phyloP scores from a whole-genome alignment of 1,139 yeast genomes.

The Magnusiomyces magnusii region DNA sequence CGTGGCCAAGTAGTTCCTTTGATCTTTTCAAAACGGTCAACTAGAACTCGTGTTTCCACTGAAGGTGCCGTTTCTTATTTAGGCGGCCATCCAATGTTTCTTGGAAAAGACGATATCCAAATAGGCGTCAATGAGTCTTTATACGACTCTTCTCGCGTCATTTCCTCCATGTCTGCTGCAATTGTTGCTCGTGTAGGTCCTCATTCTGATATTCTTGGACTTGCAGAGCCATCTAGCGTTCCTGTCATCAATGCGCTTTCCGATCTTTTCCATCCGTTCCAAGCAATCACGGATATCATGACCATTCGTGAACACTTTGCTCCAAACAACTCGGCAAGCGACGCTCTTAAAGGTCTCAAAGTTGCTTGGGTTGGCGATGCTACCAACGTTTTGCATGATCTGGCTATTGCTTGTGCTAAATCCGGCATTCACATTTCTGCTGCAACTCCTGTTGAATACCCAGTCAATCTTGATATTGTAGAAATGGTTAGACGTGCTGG shows the following conservation, averaged over 20 bases:
- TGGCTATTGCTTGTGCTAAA: slow-evolving; percentile 84
- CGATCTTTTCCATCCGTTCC: slow-evolving; percentile 89
- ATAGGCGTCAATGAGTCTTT: slow-evolving; percentile 87
- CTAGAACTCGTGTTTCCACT: slow-evolving; percentile 88
- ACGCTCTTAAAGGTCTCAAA: slow-evolving; percentile 52
- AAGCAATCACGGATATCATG: slow-evolving; percentile 84
- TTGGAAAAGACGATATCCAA: slow-evolving; percentile 95
- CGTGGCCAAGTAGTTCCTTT: slow-evolving; percentile 78
- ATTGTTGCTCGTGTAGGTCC: slow-evolving; percentile 88
- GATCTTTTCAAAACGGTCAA: slow-evolving; percentile 82
- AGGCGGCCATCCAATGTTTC: slow-evolving; percentile 95
- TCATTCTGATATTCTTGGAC: slow-evolving; percentile 72
- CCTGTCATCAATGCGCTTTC: slow-evolving; percentile 93
- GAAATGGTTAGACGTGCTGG: slow-evolving; percentile 50
- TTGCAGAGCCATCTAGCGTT: slow-evolving; percentile 59
- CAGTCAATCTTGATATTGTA: slow-evolving; percentile 52
- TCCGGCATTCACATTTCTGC: slow-evolving; percentile 76
- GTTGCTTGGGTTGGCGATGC: slow-evolving; percentile 97
- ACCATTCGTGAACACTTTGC: slow-evolving; percentile 78
- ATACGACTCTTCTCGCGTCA: slow-evolving; percentile 79
- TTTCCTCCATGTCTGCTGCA: slow-evolving; percentile 92
- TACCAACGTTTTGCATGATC: slow-evolving; percentile 89
- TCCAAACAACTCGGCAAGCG: slow-evolving; percentile 7
- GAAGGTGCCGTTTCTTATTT: slow-evolving; percentile 93
- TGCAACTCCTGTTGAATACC: slow-evolving; percentile 72